phyloP scores from a whole-genome alignment of 305 asterid genomes.

The Solanum hybrid region DNA sequence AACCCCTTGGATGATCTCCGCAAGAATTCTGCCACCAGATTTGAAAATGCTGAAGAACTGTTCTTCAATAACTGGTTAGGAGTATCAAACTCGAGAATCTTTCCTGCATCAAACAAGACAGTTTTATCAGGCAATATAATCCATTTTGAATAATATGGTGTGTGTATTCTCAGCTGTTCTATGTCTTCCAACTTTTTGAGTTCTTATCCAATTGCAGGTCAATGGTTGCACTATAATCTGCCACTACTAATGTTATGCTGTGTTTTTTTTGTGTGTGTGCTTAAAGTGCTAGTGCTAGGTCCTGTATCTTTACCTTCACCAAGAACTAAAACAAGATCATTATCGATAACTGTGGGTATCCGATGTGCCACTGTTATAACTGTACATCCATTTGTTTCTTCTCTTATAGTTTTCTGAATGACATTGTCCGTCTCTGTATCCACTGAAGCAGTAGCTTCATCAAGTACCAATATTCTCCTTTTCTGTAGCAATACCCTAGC shows the following conservation, averaged over 20 bases:
- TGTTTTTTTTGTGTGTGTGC: background rate
- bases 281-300: background rate
- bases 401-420: constrained; percentile 67
- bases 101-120: constrained; percentile 36
- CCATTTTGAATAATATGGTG: background rate
- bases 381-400: constrained; percentile 54
- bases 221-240: background rate
- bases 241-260: background rate
- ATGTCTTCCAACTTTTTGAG: background rate
- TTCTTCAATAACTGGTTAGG: constrained; percentile 47
- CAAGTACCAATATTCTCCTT: constrained; percentile 54
- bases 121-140: too few relatives aligned
- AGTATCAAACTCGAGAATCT: constrained; percentile 48
- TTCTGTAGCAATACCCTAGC: constrained; percentile 52
- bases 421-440: constrained; percentile 61
- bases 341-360: constrained; percentile 73
- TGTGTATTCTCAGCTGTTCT: background rate
- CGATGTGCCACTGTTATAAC: constrained; percentile 88
- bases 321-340: constrained; percentile 64
- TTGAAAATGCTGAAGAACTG: constrained; percentile 48
- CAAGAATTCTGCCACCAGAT: constrained; percentile 58
- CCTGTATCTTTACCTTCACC: constrained; percentile 47
- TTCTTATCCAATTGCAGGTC: background rate
- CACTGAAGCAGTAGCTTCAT: constrained; percentile 80
- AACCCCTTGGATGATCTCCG: constrained; percentile 32